Percentiles rank a stretch among this genome's conserved stretches.
phyloP scores from a whole-genome alignment of 106 monocot genomes.

The Apostasia shenzhenica region DNA sequence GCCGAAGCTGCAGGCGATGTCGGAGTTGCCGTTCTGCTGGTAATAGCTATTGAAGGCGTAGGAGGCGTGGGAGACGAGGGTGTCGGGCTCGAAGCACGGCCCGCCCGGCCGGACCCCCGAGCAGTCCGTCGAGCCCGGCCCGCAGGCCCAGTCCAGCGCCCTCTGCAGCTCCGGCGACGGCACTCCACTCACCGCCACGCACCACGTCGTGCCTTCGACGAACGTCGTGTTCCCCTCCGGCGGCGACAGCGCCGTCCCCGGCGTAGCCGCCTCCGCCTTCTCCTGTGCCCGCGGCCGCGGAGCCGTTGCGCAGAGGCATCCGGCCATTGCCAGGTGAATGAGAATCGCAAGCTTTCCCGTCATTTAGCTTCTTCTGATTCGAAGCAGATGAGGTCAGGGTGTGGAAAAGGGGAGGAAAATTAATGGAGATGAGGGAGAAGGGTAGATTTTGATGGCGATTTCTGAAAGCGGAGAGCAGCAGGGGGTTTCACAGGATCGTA shows the following conservation, averaged over 20 bases:
- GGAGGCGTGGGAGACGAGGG: slow-evolving; percentile 74
- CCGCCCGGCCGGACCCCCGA: slow-evolving; percentile 33
- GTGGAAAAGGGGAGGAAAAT: too few relatives aligned
- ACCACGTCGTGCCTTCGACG: slow-evolving; percentile 75
- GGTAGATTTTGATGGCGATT: too few relatives aligned
- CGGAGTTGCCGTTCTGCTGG: slow-evolving; percentile 95
- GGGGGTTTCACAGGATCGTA: too few relatives aligned
- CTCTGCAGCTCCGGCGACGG: slow-evolving; percentile 42
- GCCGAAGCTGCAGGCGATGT: slow-evolving; percentile 92
- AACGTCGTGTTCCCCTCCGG: slow-evolving; percentile 98
- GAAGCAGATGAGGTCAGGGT: too few relatives aligned
- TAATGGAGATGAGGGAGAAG: too few relatives aligned
- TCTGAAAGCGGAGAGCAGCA: too few relatives aligned
- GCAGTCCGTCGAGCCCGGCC: slow-evolving; percentile 68
- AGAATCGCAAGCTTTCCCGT: too few relatives aligned
- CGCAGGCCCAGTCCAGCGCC: slow-evolving; percentile 94
- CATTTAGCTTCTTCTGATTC: too few relatives aligned
- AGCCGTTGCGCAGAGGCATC: background rate
- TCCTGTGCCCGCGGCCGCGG: slow-evolving; percentile 7
- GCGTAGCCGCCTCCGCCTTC: slow-evolving; percentile 35
- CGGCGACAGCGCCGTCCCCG: slow-evolving; percentile 37
- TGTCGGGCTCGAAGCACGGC: slow-evolving; percentile 69
- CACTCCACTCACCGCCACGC: slow-evolving; percentile 52
- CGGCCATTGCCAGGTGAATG: too few relatives aligned
- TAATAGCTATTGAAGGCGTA: slow-evolving; percentile 95